Conservation (phyloP, 2,329 filamentous ascomycete species). For the Alternaria brassicicola region DNA sequence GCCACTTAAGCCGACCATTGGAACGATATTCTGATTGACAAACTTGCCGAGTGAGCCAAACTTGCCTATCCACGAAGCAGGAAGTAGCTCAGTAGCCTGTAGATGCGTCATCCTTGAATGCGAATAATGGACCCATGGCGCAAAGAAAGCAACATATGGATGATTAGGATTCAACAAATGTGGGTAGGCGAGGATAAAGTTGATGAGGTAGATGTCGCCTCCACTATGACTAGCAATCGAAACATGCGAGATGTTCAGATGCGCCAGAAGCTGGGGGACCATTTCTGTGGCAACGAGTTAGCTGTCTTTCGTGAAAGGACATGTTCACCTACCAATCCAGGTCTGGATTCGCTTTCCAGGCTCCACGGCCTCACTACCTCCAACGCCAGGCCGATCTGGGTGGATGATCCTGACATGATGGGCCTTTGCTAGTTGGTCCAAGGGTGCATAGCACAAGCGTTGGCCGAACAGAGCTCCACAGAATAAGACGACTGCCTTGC, state of each 20-base stretch:
- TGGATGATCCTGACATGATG: conserved; percentile 39
- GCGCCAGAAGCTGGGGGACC: conserved; percentile 34
- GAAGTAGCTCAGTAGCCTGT: conserved; percentile 33
- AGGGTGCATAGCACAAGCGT: conserved; percentile 32
- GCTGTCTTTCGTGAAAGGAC: background rate
- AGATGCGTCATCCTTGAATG: conserved; percentile 31
- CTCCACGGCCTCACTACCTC: conserved; percentile 35
- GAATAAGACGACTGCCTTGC: conserved; percentile 38
- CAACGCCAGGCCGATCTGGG: conserved; percentile 39
- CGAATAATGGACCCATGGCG: conserved; percentile 41
- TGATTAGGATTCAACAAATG: conserved; percentile 33
- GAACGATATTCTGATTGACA: conserved; percentile 32
- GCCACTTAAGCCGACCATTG: conserved; percentile 29
- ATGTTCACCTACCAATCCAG: conserved; percentile 32
- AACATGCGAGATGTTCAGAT: conserved; percentile 38
- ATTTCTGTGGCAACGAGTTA: conserved; percentile 30
- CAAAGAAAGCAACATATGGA: conserved; percentile 41
- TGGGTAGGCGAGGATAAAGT: conserved; percentile 36
- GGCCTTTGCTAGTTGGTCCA: conserved; percentile 36
- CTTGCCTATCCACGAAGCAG: conserved; percentile 32
- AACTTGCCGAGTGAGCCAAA: conserved; percentile 29
- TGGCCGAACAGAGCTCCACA: conserved; percentile 38
- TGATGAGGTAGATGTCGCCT: conserved; percentile 39
- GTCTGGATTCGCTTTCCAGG: conserved; percentile 30
- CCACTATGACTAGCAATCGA: conserved; percentile 44